phyloP scores from a whole-genome alignment of 2,329 filamentous ascomycete species.

The Cladosporium halotolerans region DNA sequence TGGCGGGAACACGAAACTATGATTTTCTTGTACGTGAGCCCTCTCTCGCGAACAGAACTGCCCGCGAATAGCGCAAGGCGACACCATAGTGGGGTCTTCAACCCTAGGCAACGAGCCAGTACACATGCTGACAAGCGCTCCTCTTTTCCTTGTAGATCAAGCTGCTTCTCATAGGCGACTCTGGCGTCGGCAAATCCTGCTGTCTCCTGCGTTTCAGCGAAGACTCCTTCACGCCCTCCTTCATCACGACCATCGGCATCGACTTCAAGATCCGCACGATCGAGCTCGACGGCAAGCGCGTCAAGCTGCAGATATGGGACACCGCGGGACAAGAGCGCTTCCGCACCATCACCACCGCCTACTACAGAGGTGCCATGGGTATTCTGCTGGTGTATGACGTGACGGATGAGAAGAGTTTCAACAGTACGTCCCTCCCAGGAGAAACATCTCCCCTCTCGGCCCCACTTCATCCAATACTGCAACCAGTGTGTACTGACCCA shows the following conservation, averaged over 20 bases:
- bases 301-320: conserved; percentile 99
- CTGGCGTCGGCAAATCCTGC: conserved; percentile 94
- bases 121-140: conserved; percentile 15
- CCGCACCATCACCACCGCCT: conserved; percentile 96
- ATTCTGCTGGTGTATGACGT: conserved; percentile 98
- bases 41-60: not conserved
- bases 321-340: conserved; percentile 97
- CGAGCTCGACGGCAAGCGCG: conserved; percentile 95
- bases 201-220: conserved; percentile 94
- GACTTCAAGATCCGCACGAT: conserved; percentile 99
- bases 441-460: not conserved
- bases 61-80: not conserved
- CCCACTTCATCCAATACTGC: not conserved
- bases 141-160: conserved; percentile 64
- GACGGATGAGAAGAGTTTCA: conserved; percentile 90
- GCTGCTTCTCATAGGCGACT: conserved; percentile 92
- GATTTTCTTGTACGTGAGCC: conserved; percentile 80
- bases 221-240: conserved; percentile 94
- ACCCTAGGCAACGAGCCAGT: not conserved
- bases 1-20: conserved; percentile 98
- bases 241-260: conserved; percentile 98
- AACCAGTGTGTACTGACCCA: not conserved
- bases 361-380: conserved; percentile 97
- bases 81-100: not conserved
- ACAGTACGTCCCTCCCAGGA: conserved; percentile 61